Percentiles rank a stretch among this genome's conserved stretches.
These are phyloP conservation scores for Sporothrix luriei DNA, from an alignment of 2,329 filamentous ascomycete genomes.

Conservation along the genomic window DNA sequence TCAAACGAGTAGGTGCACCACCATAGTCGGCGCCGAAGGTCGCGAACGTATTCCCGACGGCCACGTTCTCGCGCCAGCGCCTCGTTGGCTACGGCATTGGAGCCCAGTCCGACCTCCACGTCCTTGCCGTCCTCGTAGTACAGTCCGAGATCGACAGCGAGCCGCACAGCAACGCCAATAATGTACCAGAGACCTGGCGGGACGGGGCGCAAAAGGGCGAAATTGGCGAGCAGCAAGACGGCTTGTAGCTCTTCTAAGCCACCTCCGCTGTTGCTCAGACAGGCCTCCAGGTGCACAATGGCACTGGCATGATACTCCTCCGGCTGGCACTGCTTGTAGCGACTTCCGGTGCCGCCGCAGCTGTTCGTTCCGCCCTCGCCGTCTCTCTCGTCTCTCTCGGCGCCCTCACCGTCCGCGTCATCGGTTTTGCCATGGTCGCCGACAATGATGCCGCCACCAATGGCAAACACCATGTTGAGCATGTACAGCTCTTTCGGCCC, in stretches of 20 bases:
- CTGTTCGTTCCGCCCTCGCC: constrained; percentile 2
- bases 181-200: constrained; percentile 97
- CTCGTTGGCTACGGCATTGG: constrained; percentile 45
- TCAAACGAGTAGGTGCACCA: constrained; percentile 98
- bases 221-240: constrained; percentile 86
- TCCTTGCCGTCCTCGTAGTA: constrained; percentile 87
- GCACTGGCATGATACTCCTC: constrained; percentile 97
- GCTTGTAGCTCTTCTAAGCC: constrained; percentile 90
- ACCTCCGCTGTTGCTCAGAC: constrained; percentile 81
- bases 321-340: constrained; percentile 66
- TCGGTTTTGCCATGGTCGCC: constrained; percentile 58
- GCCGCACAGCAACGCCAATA: constrained; percentile 84
- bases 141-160: constrained; percentile 87
- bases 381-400: constrained; percentile 20
- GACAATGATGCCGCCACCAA: constrained; percentile 90
- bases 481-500: constrained; percentile 85
- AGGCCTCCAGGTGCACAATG: constrained; percentile 86
- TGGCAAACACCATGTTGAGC: constrained; percentile 96
- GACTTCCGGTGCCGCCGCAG: constrained; percentile 37
- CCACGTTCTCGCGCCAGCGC: constrained; percentile 55
- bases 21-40: constrained; percentile 84
- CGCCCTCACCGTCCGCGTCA: constrained; percentile 32
- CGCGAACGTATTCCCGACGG: constrained; percentile 80
- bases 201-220: constrained; percentile 86
- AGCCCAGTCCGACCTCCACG: constrained; percentile 60